Conservation (phyloP, 257 asterid species). For the Solanum acaule region DNA sequence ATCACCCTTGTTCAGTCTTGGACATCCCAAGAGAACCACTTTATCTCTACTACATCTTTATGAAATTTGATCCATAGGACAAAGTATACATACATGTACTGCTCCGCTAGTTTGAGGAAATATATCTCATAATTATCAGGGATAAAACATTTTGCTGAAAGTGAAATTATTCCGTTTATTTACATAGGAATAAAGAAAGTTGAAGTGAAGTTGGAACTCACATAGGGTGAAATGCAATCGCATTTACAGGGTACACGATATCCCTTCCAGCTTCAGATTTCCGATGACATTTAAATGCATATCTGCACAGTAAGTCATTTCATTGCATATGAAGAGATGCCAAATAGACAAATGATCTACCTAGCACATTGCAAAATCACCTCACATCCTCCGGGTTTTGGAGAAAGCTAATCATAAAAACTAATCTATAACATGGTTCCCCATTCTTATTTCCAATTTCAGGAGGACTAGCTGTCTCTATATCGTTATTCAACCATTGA, state of each 20-base stretch:
- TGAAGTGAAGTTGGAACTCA: constrained; percentile 22
- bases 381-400: background rate
- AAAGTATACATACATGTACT: background rate
- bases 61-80: background rate
- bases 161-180: background rate
- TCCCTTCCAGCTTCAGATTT: constrained; percentile 83
- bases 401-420: background rate
- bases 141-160: background rate
- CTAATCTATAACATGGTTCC: background rate
- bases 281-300: constrained; percentile 87
- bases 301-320: constrained; percentile 34
- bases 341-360: background rate
- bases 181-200: background rate
- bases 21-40: background rate
- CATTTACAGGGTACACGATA: constrained; percentile 80
- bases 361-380: background rate
- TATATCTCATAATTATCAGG: background rate
- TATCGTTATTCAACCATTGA: background rate
- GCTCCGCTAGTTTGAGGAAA: background rate
- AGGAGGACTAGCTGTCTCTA: background rate
- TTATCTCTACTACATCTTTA: background rate
- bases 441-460: background rate
- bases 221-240: constrained; percentile 91
- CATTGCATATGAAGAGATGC: background rate
- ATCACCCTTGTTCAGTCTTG: background rate